A percentile compares a stretch with the other conserved stretches of the same genome.
These are phyloP conservation scores for Leccinum barrowsii DNA, from an alignment of 768 basidiomycete species.

Conservation along the genomic window DNA sequence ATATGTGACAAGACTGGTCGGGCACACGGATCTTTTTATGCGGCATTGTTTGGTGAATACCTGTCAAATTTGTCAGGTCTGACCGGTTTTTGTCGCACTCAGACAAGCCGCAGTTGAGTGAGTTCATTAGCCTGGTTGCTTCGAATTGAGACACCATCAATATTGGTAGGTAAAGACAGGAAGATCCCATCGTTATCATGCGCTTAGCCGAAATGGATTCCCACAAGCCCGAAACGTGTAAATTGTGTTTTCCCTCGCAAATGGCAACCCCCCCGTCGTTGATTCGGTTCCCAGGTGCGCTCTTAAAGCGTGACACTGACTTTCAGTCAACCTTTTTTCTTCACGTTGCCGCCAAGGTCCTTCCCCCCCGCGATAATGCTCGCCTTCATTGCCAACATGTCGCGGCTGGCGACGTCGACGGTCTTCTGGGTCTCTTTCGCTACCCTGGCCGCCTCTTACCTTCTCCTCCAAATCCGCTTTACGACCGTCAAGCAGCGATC, in stretches of 20 bases:
- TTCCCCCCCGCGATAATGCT: slow-evolving; percentile 22
- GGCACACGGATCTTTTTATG: neutral
- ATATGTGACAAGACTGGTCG: neutral
- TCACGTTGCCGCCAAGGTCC: slow-evolving; percentile 20
- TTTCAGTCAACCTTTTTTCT: neutral
- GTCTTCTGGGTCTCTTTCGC: slow-evolving; percentile 21
- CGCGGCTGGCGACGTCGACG: slow-evolving; percentile 17
- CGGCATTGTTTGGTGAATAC: slow-evolving; percentile 1
- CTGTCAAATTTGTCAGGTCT: slow-evolving; percentile 14
- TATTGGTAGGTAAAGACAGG: slow-evolving; percentile 10
- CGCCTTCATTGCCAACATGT: slow-evolving; percentile 15
- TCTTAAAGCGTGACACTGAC: slow-evolving; percentile 21
- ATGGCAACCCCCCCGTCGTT: slow-evolving; percentile 5
- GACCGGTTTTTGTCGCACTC: slow-evolving; percentile 1
- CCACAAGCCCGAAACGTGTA: slow-evolving; percentile 25
- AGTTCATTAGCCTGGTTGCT: neutral
- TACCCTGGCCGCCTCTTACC: slow-evolving; percentile 27
- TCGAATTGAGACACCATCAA: slow-evolving; percentile 1
- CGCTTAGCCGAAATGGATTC: slow-evolving; percentile 17
- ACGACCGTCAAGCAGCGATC: slow-evolving; percentile 40
- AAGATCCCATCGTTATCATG: slow-evolving; percentile 14
- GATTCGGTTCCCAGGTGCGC: slow-evolving; percentile 17
- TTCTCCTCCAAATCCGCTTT: slow-evolving; percentile 29
- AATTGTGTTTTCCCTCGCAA: slow-evolving; percentile 8
- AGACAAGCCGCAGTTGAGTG: neutral